Percentiles rank a stretch among this genome's conserved stretches.
These are phyloP conservation scores for Tuber magnatum DNA, from an alignment of 495 filamentous ascomycete species.

Conservation along the genomic window DNA sequence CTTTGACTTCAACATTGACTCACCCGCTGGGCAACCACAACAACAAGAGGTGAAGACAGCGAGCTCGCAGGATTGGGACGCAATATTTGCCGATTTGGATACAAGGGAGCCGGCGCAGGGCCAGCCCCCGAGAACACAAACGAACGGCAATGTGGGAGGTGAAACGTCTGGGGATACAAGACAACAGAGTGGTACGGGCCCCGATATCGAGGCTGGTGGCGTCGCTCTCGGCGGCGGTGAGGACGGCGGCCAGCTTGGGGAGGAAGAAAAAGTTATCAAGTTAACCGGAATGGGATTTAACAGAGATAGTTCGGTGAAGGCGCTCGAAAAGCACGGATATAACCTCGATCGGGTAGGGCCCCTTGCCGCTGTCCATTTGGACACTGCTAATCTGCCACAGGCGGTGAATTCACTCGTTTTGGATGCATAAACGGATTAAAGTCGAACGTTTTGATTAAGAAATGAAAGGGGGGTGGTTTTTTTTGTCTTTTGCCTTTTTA, in stretches of 20 bases:
- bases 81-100: slow-evolving; percentile 71
- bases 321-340: slow-evolving; percentile 90
- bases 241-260: slow-evolving; percentile 62
- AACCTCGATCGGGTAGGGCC: slow-evolving; percentile 75
- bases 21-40: slow-evolving; percentile 26
- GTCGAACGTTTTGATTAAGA: neutral
- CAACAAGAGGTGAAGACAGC: slow-evolving; percentile 39
- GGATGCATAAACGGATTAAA: neutral
- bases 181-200: slow-evolving; percentile 15
- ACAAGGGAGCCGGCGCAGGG: slow-evolving; percentile 44
- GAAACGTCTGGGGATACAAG: slow-evolving; percentile 33
- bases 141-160: slow-evolving; percentile 18
- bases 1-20: slow-evolving; percentile 40
- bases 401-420: neutral
- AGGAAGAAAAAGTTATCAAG: slow-evolving; percentile 86
- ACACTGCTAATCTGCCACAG: neutral
- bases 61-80: slow-evolving; percentile 80
- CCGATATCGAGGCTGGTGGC: slow-evolving; percentile 16
- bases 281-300: slow-evolving; percentile 88
- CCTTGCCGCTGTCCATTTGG: slow-evolving; percentile 1
- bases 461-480: neutral
- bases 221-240: slow-evolving; percentile 59
- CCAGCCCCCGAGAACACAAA: slow-evolving; percentile 31
- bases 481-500: neutral
- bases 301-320: slow-evolving; percentile 66